Evolutionary conservation across 345 rosid genomes (phyloP).

Genomic region (Sonneratia alba): DNA sequence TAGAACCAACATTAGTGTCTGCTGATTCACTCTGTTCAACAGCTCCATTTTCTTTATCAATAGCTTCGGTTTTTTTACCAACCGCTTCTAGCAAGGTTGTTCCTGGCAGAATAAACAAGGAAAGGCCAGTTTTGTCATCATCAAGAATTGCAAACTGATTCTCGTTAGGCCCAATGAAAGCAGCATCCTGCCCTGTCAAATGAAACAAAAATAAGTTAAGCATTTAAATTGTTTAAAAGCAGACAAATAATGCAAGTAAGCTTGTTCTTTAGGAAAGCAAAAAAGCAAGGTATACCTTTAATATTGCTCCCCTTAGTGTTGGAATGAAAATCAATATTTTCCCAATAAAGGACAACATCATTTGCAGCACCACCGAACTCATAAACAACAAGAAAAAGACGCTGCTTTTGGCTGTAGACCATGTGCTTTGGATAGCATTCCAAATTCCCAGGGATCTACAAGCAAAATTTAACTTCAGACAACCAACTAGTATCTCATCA

Average conservation of each 20-base stretch:
- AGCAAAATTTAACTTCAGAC: conserved; percentile 7
- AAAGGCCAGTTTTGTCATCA: conserved; percentile 79
- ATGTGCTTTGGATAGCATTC: conserved; percentile 69
- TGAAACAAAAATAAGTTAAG: conserved; percentile 5
- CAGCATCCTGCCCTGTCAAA: conserved; percentile 62
- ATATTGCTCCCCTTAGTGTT: conserved; percentile 69
- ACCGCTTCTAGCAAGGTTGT: conserved; percentile 43
- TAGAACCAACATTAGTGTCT: conserved; percentile 48
- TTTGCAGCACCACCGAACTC: conserved; percentile 75
- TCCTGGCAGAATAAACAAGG: conserved; percentile 67
- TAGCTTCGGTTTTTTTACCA: conserved; percentile 19
- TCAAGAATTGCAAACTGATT: conserved; percentile 90
- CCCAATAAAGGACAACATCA: conserved; percentile 92
- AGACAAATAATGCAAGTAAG: conserved; percentile 3
- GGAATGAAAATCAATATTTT: conserved; percentile 58
- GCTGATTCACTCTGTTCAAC: conserved; percentile 40
- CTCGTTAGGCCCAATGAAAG: conserved; percentile 77
- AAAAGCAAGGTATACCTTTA: conserved; percentile 45
- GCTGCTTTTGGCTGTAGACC: conserved; percentile 62
- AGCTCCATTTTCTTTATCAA: conserved; percentile 1
- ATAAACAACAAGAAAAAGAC: conserved; percentile 71
- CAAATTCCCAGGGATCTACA: conserved; percentile 77
- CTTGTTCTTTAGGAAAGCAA: conserved; percentile 5
- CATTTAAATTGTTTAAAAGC: background rate
- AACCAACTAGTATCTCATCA: background rate